Evolutionary conservation across 306 rosid genomes (phyloP), one percentile per base, ranked within the genome.

Genomic region (Rubus parviflorus): DNA sequence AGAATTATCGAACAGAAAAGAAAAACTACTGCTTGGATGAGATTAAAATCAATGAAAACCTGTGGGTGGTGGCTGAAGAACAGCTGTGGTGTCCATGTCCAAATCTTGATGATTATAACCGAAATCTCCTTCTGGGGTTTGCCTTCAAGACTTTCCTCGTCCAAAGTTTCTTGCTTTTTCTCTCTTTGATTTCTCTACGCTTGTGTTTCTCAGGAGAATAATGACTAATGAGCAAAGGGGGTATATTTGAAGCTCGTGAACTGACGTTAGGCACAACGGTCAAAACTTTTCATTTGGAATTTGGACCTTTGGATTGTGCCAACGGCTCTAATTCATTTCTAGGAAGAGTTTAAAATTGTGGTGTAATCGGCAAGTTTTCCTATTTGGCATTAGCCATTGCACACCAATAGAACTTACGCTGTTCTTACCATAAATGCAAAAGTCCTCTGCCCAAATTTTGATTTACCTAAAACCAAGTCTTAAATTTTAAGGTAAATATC

Each of bases 211-310:
- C 25, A 7, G 52, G 51, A 22, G 68, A 45, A 35, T 8, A 23
- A 56, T 23, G 65, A 60, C 3, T 11, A 25, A 11, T 25, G 65
- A 62, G 25, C 25, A n/a, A 61, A 60, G 5, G 22, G 22, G 25
- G 20, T 4, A 12, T 45, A 74, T 74, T 60, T 74, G 69, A 74
- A 74, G 68, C 69, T 57, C 30, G 2, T 41, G 77, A 73, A 60
- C 68, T 35, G 69, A 74, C 69, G 35, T 49, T 12, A 45, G 58
- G 12, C 56, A 15, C 58, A 74, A 74, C 77, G 77, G 77, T 74
- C 77, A 16, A 15, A 0, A 41, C 10, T 52, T 54, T 58, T 16
- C 12, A 23, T 25, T 16, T 60, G 69, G 25, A 45, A 8, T 56
- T 0, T 3, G 8, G 0, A 30, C 69, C 77, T 69, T 60, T 74